Evolutionary conservation across 2,329 filamentous ascomycete species (phyloP).

Genomic region (Paecilomyces fulvus): DNA sequence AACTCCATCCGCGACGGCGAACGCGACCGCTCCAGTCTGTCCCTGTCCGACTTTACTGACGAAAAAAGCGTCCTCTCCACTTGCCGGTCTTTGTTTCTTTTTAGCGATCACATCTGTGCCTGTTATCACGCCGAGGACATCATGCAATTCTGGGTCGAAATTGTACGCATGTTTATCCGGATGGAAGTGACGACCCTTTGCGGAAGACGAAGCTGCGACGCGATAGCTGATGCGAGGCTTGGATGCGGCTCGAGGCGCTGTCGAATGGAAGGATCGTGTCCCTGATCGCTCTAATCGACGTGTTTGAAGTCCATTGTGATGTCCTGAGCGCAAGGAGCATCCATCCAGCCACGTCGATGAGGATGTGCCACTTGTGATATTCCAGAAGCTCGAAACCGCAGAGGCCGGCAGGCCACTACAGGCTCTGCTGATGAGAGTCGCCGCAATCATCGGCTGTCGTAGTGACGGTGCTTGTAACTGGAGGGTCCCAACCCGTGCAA

Average conservation of each 20-base stretch:
- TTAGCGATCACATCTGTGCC: slow-evolving; percentile 44
- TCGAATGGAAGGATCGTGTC: slow-evolving; percentile 21
- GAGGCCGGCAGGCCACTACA: slow-evolving; percentile 32
- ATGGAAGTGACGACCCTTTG: slow-evolving; percentile 61
- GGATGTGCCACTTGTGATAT: background rate
- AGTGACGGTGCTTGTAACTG: slow-evolving; percentile 12
- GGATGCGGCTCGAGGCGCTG: slow-evolving; percentile 8
- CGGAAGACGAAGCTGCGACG: slow-evolving; percentile 66
- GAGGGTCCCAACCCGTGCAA: slow-evolving; percentile 10
- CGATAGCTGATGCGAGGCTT: slow-evolving; percentile 52
- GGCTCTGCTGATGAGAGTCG: slow-evolving; percentile 21
- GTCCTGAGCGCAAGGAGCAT: background rate
- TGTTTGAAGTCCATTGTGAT: background rate
- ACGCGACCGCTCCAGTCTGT: slow-evolving; percentile 48
- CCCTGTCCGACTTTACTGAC: slow-evolving; percentile 64
- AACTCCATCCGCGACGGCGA: slow-evolving; percentile 89
- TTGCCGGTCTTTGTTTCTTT: slow-evolving; percentile 59
- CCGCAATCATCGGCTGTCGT: slow-evolving; percentile 21
- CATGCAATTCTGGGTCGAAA: slow-evolving; percentile 49
- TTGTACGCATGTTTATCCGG: slow-evolving; percentile 62
- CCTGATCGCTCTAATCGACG: background rate
- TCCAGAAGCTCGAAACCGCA: slow-evolving; percentile 14
- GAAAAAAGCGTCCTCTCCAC: slow-evolving; percentile 95
- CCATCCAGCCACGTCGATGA: background rate
- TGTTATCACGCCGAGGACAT: slow-evolving; percentile 27